Evolutionary conservation across 768 basidiomycete genomes (phyloP).

Genomic region (Rhizopogon vinicolor): DNA sequence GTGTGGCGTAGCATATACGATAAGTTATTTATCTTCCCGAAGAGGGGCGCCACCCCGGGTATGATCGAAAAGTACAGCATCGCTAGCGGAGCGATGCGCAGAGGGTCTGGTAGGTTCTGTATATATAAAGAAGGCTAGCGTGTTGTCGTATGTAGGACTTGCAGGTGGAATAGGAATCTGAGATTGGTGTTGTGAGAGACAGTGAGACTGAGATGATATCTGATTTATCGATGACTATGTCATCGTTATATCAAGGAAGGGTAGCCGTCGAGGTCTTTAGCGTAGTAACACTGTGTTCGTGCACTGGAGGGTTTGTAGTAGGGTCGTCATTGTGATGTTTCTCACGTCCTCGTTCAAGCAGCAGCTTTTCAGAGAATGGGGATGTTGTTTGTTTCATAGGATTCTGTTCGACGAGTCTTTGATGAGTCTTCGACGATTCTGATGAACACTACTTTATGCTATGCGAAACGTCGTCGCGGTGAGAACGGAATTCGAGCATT

Average conservation of each 20-base stretch:
- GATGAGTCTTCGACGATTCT: too few species aligned
- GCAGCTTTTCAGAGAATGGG: too few species aligned
- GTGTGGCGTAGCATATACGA: conserved; percentile 76
- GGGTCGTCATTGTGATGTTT: neutral
- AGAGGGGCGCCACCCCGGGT: conserved; percentile 12
- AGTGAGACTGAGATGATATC: neutral
- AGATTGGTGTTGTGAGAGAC: neutral
- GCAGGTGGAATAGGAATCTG: neutral
- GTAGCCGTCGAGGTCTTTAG: neutral
- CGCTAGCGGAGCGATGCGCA: conserved; percentile 6
- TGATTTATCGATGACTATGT: neutral
- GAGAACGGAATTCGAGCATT: too few species aligned
- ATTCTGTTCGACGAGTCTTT: too few species aligned
- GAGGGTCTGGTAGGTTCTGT: conserved; percentile 25
- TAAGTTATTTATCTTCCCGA: conserved; percentile 59
- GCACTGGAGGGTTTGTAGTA: too few species aligned
- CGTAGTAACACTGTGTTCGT: too few species aligned
- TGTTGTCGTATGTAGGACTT: neutral
- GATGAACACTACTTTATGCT: too few species aligned
- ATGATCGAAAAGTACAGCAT: conserved; percentile 20
- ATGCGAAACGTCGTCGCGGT: too few species aligned
- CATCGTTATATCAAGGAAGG: neutral
- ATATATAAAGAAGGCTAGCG: conserved; percentile 35
- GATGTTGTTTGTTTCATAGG: too few species aligned
- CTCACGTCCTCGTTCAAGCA: neutral